Percentiles rank a stretch among this genome's conserved stretches.
These are phyloP conservation scores for Stagonosporopsis cucurbitacearum DNA, from an alignment of 2,329 filamentous ascomycete species.

Conservation along the genomic window DNA sequence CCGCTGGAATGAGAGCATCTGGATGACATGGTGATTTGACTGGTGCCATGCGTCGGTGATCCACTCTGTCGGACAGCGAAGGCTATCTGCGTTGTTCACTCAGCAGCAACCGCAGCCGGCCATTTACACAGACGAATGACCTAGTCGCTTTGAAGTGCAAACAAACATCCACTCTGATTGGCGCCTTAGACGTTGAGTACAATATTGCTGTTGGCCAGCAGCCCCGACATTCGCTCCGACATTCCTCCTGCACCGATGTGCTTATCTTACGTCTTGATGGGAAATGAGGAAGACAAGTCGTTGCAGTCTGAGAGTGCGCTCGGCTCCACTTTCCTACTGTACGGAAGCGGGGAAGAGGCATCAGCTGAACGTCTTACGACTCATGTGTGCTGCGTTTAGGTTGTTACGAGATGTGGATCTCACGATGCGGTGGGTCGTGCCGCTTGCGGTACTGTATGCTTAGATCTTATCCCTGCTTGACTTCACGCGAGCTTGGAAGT, in stretches of 20 bases:
- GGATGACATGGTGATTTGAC: neutral
- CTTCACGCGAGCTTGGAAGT: neutral
- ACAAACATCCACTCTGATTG: constrained; percentile 17
- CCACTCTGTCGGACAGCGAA: constrained; percentile 4
- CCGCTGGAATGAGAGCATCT: constrained; percentile 17
- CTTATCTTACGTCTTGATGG: constrained; percentile 5
- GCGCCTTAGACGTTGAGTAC: constrained; percentile 18
- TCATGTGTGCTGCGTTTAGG: constrained; percentile 3
- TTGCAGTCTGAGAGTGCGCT: constrained; percentile 1
- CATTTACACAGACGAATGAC: constrained; percentile 26
- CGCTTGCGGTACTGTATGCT: constrained; percentile 14
- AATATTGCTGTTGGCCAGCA: constrained; percentile 8
- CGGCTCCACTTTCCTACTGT: constrained; percentile 17
- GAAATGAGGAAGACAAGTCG: neutral
- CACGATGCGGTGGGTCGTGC: neutral
- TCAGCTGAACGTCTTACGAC: constrained; percentile 22
- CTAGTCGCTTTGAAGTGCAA: constrained; percentile 19
- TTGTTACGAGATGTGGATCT: constrained; percentile 1
- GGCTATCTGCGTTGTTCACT: constrained; percentile 5
- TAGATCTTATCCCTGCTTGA: neutral
- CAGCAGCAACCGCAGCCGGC: constrained; percentile 20
- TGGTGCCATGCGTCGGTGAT: constrained; percentile 5
- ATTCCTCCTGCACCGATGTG: neutral
- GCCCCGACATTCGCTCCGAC: constrained; percentile 26
- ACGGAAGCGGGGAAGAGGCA: constrained; percentile 13